Evolutionary conservation across 225 moss, liverwort and hornwort genomes (phyloP).

Genomic region (Climacium dendroides): DNA sequence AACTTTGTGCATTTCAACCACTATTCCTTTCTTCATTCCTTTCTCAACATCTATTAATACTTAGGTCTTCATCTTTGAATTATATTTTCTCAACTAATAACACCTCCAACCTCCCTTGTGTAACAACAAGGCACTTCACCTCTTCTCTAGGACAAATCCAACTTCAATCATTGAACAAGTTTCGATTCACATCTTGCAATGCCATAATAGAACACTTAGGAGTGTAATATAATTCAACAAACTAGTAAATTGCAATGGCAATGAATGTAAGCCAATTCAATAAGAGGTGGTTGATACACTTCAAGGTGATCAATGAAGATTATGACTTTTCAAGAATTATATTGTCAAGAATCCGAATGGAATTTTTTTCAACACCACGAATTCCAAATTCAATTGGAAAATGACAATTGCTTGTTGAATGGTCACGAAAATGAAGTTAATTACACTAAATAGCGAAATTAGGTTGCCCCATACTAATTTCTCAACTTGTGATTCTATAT

Average conservation of each 20-base stretch:
- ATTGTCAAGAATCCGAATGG: rapidly evolving
- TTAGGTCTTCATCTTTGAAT: neutral
- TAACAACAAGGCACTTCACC: neutral
- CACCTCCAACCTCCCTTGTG: rapidly evolving
- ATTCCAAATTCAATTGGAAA: rapidly evolving
- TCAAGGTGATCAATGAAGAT: neutral
- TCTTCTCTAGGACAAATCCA: neutral
- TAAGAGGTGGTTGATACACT: rapidly evolving
- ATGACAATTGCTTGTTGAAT: neutral
- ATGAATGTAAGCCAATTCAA: neutral
- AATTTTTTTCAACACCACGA: neutral
- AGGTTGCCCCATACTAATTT: no score
- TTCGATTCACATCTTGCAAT: neutral
- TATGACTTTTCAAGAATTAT: neutral
- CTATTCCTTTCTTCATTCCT: no score
- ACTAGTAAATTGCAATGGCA: neutral
- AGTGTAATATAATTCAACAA: neutral
- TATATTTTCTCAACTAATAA: neutral
- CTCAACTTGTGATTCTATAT: no score
- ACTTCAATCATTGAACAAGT: neutral
- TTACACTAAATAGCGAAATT: no score
- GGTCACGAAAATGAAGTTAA: neutral
- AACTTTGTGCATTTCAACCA: neutral
- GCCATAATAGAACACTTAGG: neutral
- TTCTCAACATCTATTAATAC: rapidly evolving